Evolutionary conservation across 2,329 filamentous ascomycete species (phyloP).

Genomic region (Epichloe sp.): DNA sequence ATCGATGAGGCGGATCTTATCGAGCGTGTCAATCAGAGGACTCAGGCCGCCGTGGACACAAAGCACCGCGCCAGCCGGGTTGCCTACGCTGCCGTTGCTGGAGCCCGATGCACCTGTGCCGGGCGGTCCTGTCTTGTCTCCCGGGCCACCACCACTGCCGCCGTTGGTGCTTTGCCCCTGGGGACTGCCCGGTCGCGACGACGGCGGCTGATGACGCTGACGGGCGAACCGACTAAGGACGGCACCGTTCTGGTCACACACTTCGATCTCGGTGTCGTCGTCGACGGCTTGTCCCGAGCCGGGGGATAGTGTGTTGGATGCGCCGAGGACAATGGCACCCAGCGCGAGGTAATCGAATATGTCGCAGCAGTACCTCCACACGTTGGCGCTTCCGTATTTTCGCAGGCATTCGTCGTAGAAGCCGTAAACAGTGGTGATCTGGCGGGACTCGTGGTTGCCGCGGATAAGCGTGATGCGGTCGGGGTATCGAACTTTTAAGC

Average conservation of each 20-base stretch:
- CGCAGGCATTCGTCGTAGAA: slow-evolving; percentile 96
- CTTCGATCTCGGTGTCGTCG: slow-evolving; percentile 80
- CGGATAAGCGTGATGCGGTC: slow-evolving; percentile 94
- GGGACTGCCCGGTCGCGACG: not conserved
- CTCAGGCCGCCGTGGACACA: slow-evolving; percentile 93
- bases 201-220: slow-evolving; percentile 17
- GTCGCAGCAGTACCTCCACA: slow-evolving; percentile 95
- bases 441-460: slow-evolving; percentile 89
- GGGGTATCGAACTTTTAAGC: slow-evolving; percentile 92
- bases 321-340: slow-evolving; percentile 81
- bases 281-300: slow-evolving; percentile 36
- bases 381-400: slow-evolving; percentile 93
- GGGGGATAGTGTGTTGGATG: slow-evolving; percentile 47
- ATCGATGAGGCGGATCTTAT: slow-evolving; percentile 90
- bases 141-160: slow-evolving; percentile 6
- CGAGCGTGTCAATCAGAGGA: slow-evolving; percentile 81
- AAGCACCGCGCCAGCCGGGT: slow-evolving; percentile 69
- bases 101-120: slow-evolving; percentile 67
- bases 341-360: slow-evolving; percentile 95
- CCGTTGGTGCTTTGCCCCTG: slow-evolving; percentile 11
- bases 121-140: slow-evolving; percentile 49
- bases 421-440: slow-evolving; percentile 94
- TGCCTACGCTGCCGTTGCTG: slow-evolving; percentile 49
- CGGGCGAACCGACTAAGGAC: slow-evolving; percentile 62
- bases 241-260: slow-evolving; percentile 71